Evolutionary conservation across 306 rosid genomes (phyloP), one percentile per base, ranked within the genome.

Genomic region (Coriaria nepalensis): DNA sequence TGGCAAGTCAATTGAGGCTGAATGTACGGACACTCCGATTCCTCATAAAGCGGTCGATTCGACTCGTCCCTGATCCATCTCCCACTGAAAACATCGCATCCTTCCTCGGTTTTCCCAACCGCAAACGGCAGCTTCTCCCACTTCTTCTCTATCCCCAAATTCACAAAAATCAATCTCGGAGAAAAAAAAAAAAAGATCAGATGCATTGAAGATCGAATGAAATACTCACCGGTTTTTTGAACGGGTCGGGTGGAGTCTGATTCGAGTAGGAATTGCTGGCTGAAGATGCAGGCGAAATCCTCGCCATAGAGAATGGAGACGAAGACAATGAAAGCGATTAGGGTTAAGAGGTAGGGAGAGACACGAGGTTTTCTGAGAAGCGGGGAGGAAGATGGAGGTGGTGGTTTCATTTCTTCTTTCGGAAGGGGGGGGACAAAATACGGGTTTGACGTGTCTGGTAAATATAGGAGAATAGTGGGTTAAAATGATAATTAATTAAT

Each of bases 1-100:
- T 77, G 90, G 62, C 98, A 90, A 7, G 95, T 90, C 65, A 90
- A 57, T 62, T 85, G 98, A 0, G 98, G 98, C 50, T 85, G 98
- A 14, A 90, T 90, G 73, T 90, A 90, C 37, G 98, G 98, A 72
- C 98, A 90, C 0, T 85, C 98, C 11, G 87, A 74, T 66, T 90
- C 98, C 56, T 85, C 78, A 51, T 90, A 90, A 11, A 75, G 66
- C 6, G 98, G 94, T 9, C 85, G 56, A 52, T 7, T 71, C 56
- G 55, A 56, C 73, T 81, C 87, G 67, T 90, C 98, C 54, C 80
- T 4, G 2, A 90, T 83, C 98, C 98, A 90, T 10, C 67, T 67
- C 47, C 98, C 98, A 37, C 68, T 79, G 68, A 67, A 85, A 9
- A 85, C 44, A 62, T 90, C 94, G 40, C 98, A 90, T 14, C 69